These are phyloP conservation scores for Heterobasidion occidentale DNA, from an alignment of 1,284 basidiomycete species.

Conservation along the genomic window DNA sequence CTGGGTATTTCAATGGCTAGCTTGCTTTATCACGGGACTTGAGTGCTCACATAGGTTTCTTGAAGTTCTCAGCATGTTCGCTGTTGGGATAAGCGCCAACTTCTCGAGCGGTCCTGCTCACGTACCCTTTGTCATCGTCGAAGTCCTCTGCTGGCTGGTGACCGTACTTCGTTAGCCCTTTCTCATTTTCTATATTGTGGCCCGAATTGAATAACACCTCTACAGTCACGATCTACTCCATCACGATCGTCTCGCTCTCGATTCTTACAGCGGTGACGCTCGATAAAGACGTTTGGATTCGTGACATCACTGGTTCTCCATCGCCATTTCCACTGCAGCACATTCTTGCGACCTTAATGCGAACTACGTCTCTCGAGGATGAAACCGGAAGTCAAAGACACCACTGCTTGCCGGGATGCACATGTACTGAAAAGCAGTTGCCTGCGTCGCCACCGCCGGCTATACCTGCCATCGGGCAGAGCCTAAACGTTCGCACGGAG, in stretches of 20 bases:
- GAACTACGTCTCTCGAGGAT: not conserved
- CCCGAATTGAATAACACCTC: not conserved
- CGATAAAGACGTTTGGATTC: constrained; percentile 13
- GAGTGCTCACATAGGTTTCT: too few relatives aligned
- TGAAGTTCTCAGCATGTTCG: constrained; percentile 10
- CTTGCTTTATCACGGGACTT: too few relatives aligned
- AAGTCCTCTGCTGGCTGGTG: constrained; percentile 11
- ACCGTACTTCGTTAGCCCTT: constrained; percentile 7
- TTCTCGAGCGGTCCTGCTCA: not conserved
- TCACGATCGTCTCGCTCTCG: constrained; percentile 4
- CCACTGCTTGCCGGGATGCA: constrained; percentile 11
- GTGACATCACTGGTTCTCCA: constrained; percentile 11
- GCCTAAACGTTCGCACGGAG: not conserved
- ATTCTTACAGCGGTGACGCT: constrained; percentile 9
- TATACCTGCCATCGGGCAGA: constrained; percentile 6
- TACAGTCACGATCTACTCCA: constrained; percentile 8
- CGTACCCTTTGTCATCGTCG: constrained; percentile 7
- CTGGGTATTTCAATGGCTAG: constrained; percentile 4
- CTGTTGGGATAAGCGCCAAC: constrained; percentile 1
- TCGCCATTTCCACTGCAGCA: constrained; percentile 11
- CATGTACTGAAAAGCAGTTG: constrained; percentile 10
- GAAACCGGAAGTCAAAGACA: not conserved
- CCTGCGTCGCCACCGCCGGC: constrained; percentile 8
- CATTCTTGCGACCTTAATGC: constrained; percentile 3
- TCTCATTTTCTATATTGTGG: not conserved